A percentile compares a stretch with the other conserved stretches of the same genome.
Evolutionary conservation across 805 yeast genomes (phyloP).

Genomic region (Maudiozyma pseudohumilis): DNA sequence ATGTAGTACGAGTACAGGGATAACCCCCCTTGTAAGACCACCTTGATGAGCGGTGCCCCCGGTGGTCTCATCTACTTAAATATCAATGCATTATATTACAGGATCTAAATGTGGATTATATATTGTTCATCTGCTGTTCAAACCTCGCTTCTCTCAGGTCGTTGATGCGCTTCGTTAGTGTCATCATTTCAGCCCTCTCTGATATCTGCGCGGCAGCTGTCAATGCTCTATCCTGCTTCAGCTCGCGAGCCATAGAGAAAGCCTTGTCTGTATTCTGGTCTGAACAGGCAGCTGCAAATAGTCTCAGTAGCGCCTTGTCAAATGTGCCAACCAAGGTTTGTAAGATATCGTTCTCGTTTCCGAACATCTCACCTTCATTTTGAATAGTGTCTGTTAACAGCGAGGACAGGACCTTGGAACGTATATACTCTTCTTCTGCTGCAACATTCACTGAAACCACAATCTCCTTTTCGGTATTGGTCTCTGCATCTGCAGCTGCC

Average conservation of each 20-base stretch:
- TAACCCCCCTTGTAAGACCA: too few species aligned
- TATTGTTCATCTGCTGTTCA: conserved; percentile 18
- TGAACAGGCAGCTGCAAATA: conserved; percentile 66
- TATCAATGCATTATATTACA: too few species aligned
- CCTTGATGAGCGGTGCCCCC: too few species aligned
- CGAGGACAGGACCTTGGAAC: conserved; percentile 52
- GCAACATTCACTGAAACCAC: conserved; percentile 22
- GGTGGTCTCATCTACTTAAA: too few species aligned
- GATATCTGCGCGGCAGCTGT: conserved; percentile 80
- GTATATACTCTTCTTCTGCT: conserved; percentile 57
- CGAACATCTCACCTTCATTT: conserved; percentile 35
- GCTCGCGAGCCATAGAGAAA: conserved; percentile 52
- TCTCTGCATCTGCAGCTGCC: conserved; percentile 11
- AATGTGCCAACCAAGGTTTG: conserved; percentile 44
- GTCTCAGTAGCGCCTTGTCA: conserved; percentile 69
- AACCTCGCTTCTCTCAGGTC: conserved; percentile 39
- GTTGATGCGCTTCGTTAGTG: conserved; percentile 45
- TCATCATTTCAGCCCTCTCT: conserved; percentile 50
- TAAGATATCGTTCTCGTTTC: conserved; percentile 44
- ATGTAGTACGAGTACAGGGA: conserved; percentile 8
- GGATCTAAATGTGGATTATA: too few species aligned
- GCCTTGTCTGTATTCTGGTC: conserved; percentile 59
- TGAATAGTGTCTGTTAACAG: conserved; percentile 47
- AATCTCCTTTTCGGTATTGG: conserved; percentile 19
- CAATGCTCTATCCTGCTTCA: conserved; percentile 70